These are phyloP conservation scores for Phaffomyces thermotolerans DNA, from an alignment of 805 yeast genomes.

Conservation along the genomic window DNA sequence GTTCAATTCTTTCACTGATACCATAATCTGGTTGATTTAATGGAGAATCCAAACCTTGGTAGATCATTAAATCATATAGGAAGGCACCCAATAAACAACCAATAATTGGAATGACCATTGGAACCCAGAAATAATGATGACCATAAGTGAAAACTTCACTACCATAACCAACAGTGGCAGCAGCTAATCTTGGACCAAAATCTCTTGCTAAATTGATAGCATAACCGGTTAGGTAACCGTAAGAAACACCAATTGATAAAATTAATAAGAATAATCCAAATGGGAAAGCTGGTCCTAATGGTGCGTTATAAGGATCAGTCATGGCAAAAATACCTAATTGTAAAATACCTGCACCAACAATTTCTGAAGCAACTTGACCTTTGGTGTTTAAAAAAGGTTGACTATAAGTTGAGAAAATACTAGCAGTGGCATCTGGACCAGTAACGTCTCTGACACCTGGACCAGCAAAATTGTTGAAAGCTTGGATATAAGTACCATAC, in stretches of 20 bases:
- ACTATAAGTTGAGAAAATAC: conserved; percentile 42
- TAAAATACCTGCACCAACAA: conserved; percentile 36
- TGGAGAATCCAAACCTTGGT: conserved; percentile 47
- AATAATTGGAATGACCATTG: conserved; percentile 41
- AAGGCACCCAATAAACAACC: conserved; percentile 44
- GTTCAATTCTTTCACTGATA: conserved; percentile 11
- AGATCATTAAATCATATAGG: conserved; percentile 43
- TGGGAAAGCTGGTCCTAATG: conserved; percentile 41
- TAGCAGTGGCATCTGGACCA: conserved; percentile 31
- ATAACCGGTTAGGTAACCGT: conserved; percentile 47
- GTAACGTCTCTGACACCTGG: conserved; percentile 19
- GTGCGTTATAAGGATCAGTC: conserved; percentile 43
- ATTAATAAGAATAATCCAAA: conserved; percentile 39
- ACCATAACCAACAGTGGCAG: conserved; percentile 41
- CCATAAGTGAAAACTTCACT: conserved; percentile 31
- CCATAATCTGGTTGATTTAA: conserved; percentile 36
- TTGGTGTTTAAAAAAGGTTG: conserved; percentile 31
- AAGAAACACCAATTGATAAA: conserved; percentile 38
- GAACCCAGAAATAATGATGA: conserved; percentile 46
- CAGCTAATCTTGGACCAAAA: conserved; percentile 45
- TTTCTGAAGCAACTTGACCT: conserved; percentile 43
- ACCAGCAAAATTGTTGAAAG: conserved; percentile 30
- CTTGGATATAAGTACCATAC: conserved; percentile 37
- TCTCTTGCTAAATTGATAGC: conserved; percentile 51
- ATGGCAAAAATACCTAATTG: conserved; percentile 42